A percentile compares a stretch with the other conserved stretches of the same genome.
Conservation (phyloP, 108 stramenopile genomes). For the Halocafeteria seosinensis region DNA sequence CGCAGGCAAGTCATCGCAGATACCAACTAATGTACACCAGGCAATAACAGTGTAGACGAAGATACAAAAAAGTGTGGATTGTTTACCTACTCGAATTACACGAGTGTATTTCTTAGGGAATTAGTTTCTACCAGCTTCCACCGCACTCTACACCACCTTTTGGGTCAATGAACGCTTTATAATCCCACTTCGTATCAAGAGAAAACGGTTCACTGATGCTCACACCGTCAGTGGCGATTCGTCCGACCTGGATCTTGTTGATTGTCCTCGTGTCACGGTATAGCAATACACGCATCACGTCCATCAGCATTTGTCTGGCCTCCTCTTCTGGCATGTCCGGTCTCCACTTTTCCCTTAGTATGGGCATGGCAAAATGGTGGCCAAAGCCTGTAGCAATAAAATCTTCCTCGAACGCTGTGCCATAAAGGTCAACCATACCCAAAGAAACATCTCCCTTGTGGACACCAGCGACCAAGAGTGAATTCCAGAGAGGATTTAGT, state of each 20-base stretch:
- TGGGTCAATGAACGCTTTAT: conserved; percentile 22
- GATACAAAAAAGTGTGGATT: too few species aligned
- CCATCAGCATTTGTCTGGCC: conserved; percentile 80
- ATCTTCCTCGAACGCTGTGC: conserved; percentile 81
- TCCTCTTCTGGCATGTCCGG: conserved; percentile 71
- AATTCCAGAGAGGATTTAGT: conserved; percentile 96
- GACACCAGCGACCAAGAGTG: conserved; percentile 68
- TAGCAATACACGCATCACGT: conserved; percentile 85
- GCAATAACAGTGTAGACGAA: too few species aligned
- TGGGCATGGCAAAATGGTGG: conserved; percentile 72
- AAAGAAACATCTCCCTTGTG: conserved; percentile 44
- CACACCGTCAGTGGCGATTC: conserved; percentile 21
- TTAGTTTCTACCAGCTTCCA: conserved; percentile 11
- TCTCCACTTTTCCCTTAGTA: conserved; percentile 74
- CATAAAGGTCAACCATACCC: conserved; percentile 82
- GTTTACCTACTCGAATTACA: too few species aligned
- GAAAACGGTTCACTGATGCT: conserved; percentile 18
- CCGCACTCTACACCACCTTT: conserved; percentile 14
- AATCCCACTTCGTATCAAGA: conserved; percentile 26
- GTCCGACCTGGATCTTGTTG: conserved; percentile 10
- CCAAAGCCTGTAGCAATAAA: conserved; percentile 91
- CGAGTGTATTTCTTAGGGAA: too few species aligned
- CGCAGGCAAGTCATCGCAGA: too few species aligned
- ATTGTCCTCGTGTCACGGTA: conserved; percentile 73
- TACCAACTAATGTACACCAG: too few species aligned